Base-by-base conservation (phyloP, 164 flowering plant genomes). In the Nymphaea thermarum region DNA sequence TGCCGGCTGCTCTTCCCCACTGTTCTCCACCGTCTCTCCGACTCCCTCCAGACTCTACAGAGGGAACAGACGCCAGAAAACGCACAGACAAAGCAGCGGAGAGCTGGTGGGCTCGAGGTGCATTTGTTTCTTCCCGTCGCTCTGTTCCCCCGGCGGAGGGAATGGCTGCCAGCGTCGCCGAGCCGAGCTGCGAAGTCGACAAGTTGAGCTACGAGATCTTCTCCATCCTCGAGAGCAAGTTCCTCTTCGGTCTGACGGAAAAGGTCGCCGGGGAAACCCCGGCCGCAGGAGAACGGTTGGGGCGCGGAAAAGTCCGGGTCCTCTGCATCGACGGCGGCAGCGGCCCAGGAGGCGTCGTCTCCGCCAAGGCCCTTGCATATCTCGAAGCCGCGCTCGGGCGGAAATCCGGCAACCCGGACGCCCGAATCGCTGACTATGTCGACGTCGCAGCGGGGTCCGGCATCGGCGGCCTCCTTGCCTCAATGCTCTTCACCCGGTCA, bases 201-300 rank as follows among this genome's bases (percentile, higher is more conserved):
- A 89, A 87, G 72, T 83, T 89, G 47, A 89, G 92, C 77, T 89
- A 89, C 78, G 92, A 89, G 73, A 89, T 89, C 66, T 89, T 87
- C 80, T 87, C 92, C 4, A 87, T 87, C 44, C 80, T 89, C n/a
- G 96, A 89, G 69, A 84, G 85, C 82, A 86, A 84, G 73, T 89
- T 89, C 67, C 80, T 89, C n/a, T 89, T 89, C 42, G 62, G 60
- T 7, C 7, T 15, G 44, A 18, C 73, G 7, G 41, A 62, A 62
- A 62, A 12, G 42, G 42, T 62, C 64, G 41, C 42, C 64, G 64
- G 42, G 4, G 18, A 62, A 41, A 62, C 42, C 7, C 64, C 64
- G 41, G 64, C 64, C 10, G 41, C n/a, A 62, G 41, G 64, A 43
- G 88, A 85, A 10, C 83, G 82, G 68, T 84, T 84, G 64, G 10